Conservation (phyloP, 495 filamentous ascomycete genomes). For the Penicillium canescens region DNA sequence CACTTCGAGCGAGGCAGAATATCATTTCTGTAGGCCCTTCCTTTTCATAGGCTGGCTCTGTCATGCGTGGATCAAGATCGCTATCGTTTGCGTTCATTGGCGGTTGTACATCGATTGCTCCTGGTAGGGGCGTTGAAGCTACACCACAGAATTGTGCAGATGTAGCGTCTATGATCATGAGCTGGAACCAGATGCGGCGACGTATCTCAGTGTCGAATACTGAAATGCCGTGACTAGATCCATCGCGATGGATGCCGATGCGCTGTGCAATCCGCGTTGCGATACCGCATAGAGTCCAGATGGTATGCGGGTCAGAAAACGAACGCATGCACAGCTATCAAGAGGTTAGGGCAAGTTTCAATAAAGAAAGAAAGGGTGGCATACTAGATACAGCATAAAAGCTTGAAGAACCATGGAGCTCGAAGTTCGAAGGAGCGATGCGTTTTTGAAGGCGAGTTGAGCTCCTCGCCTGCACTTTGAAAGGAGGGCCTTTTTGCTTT, state of each 20-base stretch:
- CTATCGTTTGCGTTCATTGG: constrained; percentile 59
- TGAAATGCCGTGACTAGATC: constrained; percentile 31
- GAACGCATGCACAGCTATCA: constrained; percentile 30
- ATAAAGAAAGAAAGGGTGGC: not conserved
- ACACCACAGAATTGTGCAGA: constrained; percentile 36
- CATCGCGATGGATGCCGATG: constrained; percentile 49
- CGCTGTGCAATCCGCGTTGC: constrained; percentile 43
- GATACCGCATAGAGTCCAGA: constrained; percentile 46
- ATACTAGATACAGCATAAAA: constrained; percentile 43
- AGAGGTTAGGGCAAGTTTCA: not conserved
- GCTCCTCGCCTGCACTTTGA: constrained; percentile 42
- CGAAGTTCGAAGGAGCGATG: constrained; percentile 45
- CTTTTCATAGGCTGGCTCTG: constrained; percentile 49
- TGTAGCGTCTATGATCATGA: constrained; percentile 34
- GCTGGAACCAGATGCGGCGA: constrained; percentile 42
- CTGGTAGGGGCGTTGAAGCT: constrained; percentile 16
- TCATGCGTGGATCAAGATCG: constrained; percentile 59
- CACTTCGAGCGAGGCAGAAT: constrained; percentile 56
- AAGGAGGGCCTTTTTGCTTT: constrained; percentile 38
- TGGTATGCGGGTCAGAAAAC: constrained; percentile 37
- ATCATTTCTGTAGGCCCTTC: constrained; percentile 68
- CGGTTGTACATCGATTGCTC: constrained; percentile 28
- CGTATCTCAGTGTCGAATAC: constrained; percentile 49
- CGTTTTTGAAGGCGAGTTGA: constrained; percentile 47
- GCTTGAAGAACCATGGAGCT: constrained; percentile 47